Evolutionary conservation across 768 basidiomycete genomes (phyloP).

Genomic region (Coprinopsis strossmayeri): DNA sequence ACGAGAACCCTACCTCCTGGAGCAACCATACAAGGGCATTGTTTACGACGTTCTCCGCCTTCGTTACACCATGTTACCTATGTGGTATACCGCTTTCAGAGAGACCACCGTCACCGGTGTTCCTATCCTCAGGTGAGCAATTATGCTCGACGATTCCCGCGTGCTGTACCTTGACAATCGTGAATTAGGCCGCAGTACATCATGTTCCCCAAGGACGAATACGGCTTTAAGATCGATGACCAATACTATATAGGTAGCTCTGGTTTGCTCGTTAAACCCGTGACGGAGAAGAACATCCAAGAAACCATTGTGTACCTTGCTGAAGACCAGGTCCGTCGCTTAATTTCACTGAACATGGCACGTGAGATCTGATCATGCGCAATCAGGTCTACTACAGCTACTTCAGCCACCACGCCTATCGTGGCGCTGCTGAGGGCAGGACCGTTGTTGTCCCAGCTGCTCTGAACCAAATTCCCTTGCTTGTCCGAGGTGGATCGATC

Average conservation of each 20-base stretch:
- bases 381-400: constrained; percentile 90
- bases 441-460: constrained; percentile 73
- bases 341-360: neutral
- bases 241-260: constrained; percentile 90
- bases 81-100: constrained; percentile 98
- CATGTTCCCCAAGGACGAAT: constrained; percentile 82
- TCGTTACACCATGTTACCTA: constrained; percentile 79
- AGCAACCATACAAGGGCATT: constrained; percentile 83
- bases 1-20: constrained; percentile 89
- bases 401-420: constrained; percentile 65
- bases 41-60: constrained; percentile 73
- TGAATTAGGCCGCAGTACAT: constrained; percentile 84
- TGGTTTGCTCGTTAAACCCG: constrained; percentile 87
- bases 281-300: constrained; percentile 65
- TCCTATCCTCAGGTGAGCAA: constrained; percentile 73
- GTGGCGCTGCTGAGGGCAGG: constrained; percentile 58
- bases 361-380: constrained; percentile 6
- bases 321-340: constrained; percentile 62
- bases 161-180: neutral
- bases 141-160: neutral
- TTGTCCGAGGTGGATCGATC: constrained; percentile 89
- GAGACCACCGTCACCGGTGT: constrained; percentile 78
- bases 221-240: constrained; percentile 86
- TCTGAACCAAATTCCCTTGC: constrained; percentile 73
- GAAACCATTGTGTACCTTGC: constrained; percentile 76